Base-by-base conservation (phyloP, 805 yeast species). In the Ascoidea rubescens region DNA sequence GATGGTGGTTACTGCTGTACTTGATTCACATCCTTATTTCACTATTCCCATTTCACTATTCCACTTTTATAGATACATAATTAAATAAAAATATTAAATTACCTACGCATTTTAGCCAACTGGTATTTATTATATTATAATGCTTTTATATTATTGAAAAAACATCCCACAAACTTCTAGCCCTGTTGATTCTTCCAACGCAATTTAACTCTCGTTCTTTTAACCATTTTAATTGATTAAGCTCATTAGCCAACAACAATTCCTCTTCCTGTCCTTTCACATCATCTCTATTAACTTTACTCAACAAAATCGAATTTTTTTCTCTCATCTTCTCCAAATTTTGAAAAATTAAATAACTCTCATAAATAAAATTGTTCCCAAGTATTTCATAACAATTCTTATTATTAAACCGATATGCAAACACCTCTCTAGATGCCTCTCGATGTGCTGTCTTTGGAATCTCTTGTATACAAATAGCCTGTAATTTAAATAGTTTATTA, bases 381-480 rank as follows among this genome's bases (percentile, higher is more conserved):
- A 72, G 66, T 60, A 79, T 62, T 30, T 73, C 68, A 49, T 69
- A 66, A 55, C 73, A 73, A 3, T 80, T 74, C 53, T 75, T 74
- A 16, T 61, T 64, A 43, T 79, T 80, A 58, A 80, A 84, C 60
- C 88, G 76, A 73, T 88, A 93, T 42, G 90, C 73, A 63, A 79
- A 93, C 32, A 86, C 84, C 1, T 97, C 84, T 58, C 96, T 80
- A 46, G 87, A 80, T 0, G 97, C 96, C 2, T 95, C 90, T 58
- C 98, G 75, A 64, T 93, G 98, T 30, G 80, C 82, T 6, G 96
- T 84, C 60, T 91, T 78, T 10, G 98, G 97, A 32, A 93, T 84
- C 68, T 93, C 99, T 67, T 91, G 98, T 44, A 90, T 75, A 62
- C 91, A 96, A 17, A 90, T 70, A 17, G 86, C 75, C 55, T 90